A percentile compares a stretch with the other conserved stretches of the same genome.
Evolutionary conservation across 2,329 filamentous ascomycete genomes (phyloP).

Genomic region (Aspergillus proliferans): DNA sequence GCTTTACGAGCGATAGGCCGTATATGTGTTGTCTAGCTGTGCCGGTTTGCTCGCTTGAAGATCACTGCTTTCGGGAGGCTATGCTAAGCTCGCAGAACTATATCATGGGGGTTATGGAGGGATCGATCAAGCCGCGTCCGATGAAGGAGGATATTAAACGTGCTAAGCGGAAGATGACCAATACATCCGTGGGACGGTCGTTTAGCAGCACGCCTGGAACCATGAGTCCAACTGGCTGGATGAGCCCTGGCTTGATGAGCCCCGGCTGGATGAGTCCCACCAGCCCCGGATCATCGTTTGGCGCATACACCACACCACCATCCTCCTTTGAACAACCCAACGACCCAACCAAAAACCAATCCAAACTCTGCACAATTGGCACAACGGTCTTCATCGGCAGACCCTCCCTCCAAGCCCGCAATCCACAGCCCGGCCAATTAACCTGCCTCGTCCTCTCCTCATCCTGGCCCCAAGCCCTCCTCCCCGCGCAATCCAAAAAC

Average conservation of each 20-base stretch:
- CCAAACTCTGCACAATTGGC: constrained; percentile 3
- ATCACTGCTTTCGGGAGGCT: constrained; percentile 2
- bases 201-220: neutral
- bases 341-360: neutral
- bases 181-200: neutral
- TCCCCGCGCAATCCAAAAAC: constrained; percentile 3
- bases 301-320: neutral
- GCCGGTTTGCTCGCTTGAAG: constrained; percentile 3
- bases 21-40: constrained; percentile 7
- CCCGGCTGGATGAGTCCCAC: too few relatives aligned
- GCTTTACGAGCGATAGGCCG: constrained; percentile 3
- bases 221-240: neutral
- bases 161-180: neutral
- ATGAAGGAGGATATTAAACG: neutral
- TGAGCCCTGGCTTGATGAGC: too few relatives aligned
- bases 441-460: constrained; percentile 13
- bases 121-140: neutral
- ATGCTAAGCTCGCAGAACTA: constrained; percentile 1
- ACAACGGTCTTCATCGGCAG: constrained; percentile 12
- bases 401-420: constrained; percentile 9
- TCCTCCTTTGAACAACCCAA: neutral
- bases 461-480: constrained; percentile 9
- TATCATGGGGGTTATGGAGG: neutral
- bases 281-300: too few relatives aligned
- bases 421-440: constrained; percentile 7